Evolutionary conservation across 176 grass and related monocot species (phyloP).

Genomic region (maize (Zea mays)): DNA sequence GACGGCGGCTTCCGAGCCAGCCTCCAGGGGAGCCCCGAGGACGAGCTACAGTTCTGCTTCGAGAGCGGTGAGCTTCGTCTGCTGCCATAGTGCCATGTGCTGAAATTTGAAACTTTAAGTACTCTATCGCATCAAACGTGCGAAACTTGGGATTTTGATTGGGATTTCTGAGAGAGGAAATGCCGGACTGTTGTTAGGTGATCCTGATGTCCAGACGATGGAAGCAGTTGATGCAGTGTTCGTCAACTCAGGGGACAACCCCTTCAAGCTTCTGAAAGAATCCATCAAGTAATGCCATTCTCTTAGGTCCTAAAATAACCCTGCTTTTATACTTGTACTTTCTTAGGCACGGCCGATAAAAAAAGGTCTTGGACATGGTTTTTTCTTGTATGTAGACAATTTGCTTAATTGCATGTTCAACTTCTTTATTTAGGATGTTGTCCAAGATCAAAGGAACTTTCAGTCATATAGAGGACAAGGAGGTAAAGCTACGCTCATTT

Average conservation of each 20-base stretch:
- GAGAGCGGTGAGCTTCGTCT: constrained; percentile 52
- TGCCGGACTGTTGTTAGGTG: constrained; percentile 37
- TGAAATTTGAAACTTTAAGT: background rate
- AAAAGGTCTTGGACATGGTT: background rate
- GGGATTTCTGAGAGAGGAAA: background rate
- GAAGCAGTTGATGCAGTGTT: constrained; percentile 39
- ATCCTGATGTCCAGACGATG: constrained; percentile 42
- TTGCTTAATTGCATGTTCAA: background rate
- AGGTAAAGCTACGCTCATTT: constrained; percentile 37
- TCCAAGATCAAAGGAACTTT: constrained; percentile 60
- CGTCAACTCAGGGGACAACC: constrained; percentile 50
- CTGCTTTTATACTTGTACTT: background rate
- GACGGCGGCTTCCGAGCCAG: constrained; percentile 48
- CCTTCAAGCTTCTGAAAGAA: constrained; percentile 46
- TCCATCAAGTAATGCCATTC: constrained; percentile 37
- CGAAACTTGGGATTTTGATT: background rate
- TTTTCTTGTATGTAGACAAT: constrained; percentile 10
- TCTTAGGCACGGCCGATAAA: background rate
- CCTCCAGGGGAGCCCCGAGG: constrained; percentile 41
- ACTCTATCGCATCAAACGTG: background rate
- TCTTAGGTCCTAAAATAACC: background rate
- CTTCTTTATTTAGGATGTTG: constrained; percentile 26
- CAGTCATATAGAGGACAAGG: constrained; percentile 52
- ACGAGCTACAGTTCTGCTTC: constrained; percentile 57
- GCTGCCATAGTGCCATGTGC: background rate